A percentile compares a stretch with the other conserved stretches of the same genome.
These are phyloP conservation scores for Sporisorium exsertum DNA, from an alignment of 1,284 basidiomycete species.

Conservation along the genomic window DNA sequence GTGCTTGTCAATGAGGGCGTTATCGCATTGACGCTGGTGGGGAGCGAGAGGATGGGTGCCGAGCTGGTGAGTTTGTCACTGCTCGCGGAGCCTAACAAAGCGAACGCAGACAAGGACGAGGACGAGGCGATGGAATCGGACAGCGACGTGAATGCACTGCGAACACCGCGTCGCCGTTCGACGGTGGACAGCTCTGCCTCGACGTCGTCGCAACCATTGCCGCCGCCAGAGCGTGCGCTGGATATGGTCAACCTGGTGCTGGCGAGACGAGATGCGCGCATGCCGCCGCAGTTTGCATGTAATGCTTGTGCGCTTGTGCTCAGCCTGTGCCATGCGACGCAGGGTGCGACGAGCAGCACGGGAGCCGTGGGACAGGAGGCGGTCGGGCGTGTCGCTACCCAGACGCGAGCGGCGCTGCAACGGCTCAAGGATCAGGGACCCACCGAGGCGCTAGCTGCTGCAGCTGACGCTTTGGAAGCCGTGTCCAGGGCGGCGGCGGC, in stretches of 20 bases:
- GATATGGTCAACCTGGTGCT: conserved; percentile 60
- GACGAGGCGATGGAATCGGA: conserved; percentile 28
- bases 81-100: conserved; percentile 30
- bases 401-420: conserved; percentile 31
- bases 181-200: conserved; percentile 45
- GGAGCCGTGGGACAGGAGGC: conserved; percentile 38
- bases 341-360: conserved; percentile 2
- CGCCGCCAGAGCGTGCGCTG: conserved; percentile 44
- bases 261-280: conserved; percentile 56
- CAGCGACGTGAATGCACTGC: conserved; percentile 7
- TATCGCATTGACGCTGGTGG: conserved; percentile 82
- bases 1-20: conserved; percentile 89
- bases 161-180: conserved; percentile 24
- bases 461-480: conserved; percentile 35
- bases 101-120: conserved; percentile 15
- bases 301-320: conserved; percentile 56
- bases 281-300: conserved; percentile 60
- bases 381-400: conserved; percentile 12
- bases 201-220: conserved; percentile 39
- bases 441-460: conserved; percentile 42
- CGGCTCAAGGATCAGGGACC: conserved; percentile 40
- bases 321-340: conserved; percentile 29
- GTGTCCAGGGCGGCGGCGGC: conserved; percentile 9
- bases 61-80: conserved; percentile 66
- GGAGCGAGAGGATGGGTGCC: conserved; percentile 77